phyloP scores from a whole-genome alignment of 139 green algal species.

The Raphidocelis subcapitata region DNA sequence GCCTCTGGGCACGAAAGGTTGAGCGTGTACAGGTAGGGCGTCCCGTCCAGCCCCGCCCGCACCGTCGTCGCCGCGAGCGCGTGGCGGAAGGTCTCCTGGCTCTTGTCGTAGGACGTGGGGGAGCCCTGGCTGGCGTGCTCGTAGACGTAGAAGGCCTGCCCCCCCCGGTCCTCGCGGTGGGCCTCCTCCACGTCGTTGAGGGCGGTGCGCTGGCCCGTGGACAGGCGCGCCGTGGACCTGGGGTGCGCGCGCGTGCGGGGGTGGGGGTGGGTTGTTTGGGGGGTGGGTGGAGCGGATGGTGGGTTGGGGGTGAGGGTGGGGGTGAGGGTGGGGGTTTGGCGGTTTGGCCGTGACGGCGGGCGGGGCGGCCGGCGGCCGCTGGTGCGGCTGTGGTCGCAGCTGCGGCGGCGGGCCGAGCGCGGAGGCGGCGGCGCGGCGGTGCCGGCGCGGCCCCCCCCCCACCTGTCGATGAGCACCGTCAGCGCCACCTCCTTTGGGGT shows the following conservation, averaged over 20 bases:
- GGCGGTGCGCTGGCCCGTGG: conserved; percentile 72
- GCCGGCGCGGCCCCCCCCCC: too few relatives aligned
- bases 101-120: conserved; percentile 47
- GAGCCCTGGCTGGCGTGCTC: conserved; percentile 78
- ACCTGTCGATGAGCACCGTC: conserved; percentile 78
- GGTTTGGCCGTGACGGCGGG: too few relatives aligned
- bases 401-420: background rate
- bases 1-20: conserved; percentile 73
- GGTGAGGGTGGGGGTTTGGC: too few relatives aligned
- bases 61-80: conserved; percentile 59
- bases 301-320: too few relatives aligned
- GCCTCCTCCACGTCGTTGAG: conserved; percentile 72
- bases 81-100: conserved; percentile 76
- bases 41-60: conserved; percentile 52
- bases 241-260: background rate
- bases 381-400: too few relatives aligned
- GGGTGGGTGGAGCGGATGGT: too few relatives aligned
- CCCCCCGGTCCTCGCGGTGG: conserved; percentile 36
- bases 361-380: too few relatives aligned
- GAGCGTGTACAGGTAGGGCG: conserved; percentile 82
- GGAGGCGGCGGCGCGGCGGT: background rate
- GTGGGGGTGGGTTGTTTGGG: background rate
- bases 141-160: conserved; percentile 70
- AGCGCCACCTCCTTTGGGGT: conserved; percentile 69
- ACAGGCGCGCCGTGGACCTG: conserved; percentile 76